Conservation (phyloP, 345 rosid species). For the Rhizophora mangle region DNA sequence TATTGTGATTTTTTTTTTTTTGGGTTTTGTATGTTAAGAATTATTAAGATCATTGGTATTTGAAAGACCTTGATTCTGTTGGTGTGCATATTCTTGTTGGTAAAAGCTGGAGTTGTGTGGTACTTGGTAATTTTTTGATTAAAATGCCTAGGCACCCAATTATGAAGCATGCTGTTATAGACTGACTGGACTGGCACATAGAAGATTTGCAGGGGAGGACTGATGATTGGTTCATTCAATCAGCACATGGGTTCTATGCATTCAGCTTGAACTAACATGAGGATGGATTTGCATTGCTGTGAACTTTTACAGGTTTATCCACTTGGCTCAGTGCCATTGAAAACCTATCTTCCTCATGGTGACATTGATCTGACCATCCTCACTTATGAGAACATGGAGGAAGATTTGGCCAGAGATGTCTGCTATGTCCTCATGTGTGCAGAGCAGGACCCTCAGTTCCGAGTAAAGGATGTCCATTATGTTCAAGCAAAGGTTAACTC, state of each 20-base stretch:
- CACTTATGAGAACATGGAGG: slow-evolving; percentile 19
- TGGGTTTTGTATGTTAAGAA: neutral
- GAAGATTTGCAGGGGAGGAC: neutral
- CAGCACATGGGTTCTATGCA: neutral
- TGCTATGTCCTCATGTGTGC: slow-evolving; percentile 15
- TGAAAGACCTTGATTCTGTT: neutral
- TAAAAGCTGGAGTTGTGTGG: neutral
- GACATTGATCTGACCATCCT: slow-evolving; percentile 30
- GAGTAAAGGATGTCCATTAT: slow-evolving; percentile 26
- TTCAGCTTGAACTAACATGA: slow-evolving; percentile 8
- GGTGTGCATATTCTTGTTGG: neutral
- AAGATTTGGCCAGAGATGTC: slow-evolving; percentile 27
- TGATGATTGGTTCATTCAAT: slow-evolving; percentile 10
- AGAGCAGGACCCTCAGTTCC: slow-evolving; percentile 15
- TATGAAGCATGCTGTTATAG: slow-evolving; percentile 8
- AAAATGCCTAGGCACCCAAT: neutral
- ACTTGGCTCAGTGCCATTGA: slow-evolving; percentile 32
- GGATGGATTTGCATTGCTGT: slow-evolving; percentile 4
- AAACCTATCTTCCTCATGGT: slow-evolving; percentile 37
- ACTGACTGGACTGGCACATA: neutral
- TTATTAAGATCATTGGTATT: neutral
- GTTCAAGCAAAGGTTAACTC: slow-evolving; percentile 31
- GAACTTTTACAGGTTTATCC: slow-evolving; percentile 23
- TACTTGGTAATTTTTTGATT: neutral
- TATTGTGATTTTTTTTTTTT: neutral